Percentiles rank a stretch among this genome's conserved stretches.
Conservation (phyloP, 2,329 filamentous ascomycete species). For the Pestalotiopsis sp. region DNA sequence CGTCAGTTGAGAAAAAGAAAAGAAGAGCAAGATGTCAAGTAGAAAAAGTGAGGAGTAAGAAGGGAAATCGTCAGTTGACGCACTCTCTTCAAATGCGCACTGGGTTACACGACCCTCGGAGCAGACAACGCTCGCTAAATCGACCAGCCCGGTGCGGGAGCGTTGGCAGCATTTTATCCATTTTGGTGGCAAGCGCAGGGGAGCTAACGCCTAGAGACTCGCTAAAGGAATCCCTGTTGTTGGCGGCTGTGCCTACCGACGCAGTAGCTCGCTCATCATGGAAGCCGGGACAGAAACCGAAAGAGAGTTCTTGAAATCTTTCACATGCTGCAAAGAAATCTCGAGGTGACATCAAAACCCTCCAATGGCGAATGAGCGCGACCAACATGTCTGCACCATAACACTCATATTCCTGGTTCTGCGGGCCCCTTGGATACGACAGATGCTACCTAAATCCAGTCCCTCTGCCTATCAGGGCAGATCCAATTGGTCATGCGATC, state of each 20-base stretch:
- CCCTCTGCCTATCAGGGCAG: background rate
- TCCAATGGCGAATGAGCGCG: constrained; percentile 10
- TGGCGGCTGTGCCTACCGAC: background rate
- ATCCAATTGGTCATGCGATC: background rate
- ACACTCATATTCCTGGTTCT: background rate
- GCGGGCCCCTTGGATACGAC: background rate
- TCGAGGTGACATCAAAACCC: background rate
- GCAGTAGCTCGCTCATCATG: background rate
- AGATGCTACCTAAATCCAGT: background rate
- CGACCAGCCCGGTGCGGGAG: background rate
- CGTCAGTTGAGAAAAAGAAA: background rate
- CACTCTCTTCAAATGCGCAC: background rate
- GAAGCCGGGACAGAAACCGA: background rate
- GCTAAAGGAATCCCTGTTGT: background rate
- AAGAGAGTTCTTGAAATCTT: background rate
- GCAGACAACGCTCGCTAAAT: constrained; percentile 2
- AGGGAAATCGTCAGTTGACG: background rate
- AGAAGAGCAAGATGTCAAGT: background rate
- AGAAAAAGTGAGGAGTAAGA: background rate
- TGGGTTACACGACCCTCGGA: background rate
- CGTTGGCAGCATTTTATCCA: constrained; percentile 2
- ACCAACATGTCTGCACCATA: constrained; percentile 1
- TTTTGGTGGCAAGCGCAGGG: background rate
- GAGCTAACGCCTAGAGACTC: background rate
- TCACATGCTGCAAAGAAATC: background rate